Conservation (phyloP, 2,329 filamentous ascomycete species). For the Hypomyces rosellus region DNA sequence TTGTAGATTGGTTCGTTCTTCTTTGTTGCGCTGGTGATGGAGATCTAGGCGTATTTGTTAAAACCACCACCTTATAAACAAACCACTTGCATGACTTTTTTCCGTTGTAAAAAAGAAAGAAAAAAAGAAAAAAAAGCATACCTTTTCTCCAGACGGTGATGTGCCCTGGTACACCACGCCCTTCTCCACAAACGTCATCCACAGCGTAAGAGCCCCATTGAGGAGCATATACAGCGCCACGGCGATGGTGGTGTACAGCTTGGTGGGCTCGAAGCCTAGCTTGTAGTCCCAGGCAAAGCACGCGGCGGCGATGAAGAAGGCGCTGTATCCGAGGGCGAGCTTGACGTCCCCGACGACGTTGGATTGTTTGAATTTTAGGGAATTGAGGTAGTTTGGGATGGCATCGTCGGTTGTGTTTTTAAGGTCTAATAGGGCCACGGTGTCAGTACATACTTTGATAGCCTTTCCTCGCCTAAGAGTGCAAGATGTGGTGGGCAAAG, state of each 20-base stretch:
- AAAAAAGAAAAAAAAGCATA: too few species aligned
- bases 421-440: constrained; percentile 57
- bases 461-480: not conserved
- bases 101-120: too few species aligned
- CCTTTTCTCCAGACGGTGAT: constrained; percentile 59
- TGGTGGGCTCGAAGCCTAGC: constrained; percentile 81
- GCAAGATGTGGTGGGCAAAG: not conserved
- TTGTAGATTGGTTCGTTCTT: constrained; percentile 81
- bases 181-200: constrained; percentile 79
- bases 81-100: too few species aligned
- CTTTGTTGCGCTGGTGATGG: constrained; percentile 63
- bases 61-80: too few species aligned
- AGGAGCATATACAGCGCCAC: constrained; percentile 74
- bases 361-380: constrained; percentile 75
- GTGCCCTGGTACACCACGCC: constrained; percentile 74
- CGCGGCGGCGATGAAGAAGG: constrained; percentile 71
- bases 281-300: constrained; percentile 92
- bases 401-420: constrained; percentile 97
- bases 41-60: constrained; percentile 48
- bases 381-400: constrained; percentile 86
- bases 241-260: constrained; percentile 71
- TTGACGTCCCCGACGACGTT: constrained; percentile 77
- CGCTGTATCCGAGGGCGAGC: constrained; percentile 73
- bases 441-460: not conserved
- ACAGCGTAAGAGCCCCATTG: constrained; percentile 72